phyloP scores from a whole-genome alignment of 2,329 filamentous ascomycete genomes.

The Venturia nashicola region DNA sequence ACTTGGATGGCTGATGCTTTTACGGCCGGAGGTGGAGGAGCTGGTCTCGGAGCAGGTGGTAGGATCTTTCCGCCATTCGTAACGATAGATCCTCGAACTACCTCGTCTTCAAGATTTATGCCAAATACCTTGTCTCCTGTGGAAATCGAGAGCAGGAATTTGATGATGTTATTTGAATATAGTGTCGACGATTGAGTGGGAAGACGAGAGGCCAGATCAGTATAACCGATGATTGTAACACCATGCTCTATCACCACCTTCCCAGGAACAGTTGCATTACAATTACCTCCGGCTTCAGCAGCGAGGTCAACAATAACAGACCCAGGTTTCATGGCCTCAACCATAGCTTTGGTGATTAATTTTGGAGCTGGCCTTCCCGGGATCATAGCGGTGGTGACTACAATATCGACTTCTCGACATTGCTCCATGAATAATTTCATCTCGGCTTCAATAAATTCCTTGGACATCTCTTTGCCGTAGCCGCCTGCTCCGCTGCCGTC shows the following conservation, averaged over 20 bases:
- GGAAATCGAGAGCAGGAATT: slow-evolving; percentile 70
- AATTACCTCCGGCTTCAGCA: slow-evolving; percentile 79
- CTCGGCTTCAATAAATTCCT: slow-evolving; percentile 83
- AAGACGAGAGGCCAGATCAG: slow-evolving; percentile 73
- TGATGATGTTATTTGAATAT: slow-evolving; percentile 90
- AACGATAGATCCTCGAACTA: slow-evolving; percentile 74
- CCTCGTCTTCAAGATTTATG: slow-evolving; percentile 70
- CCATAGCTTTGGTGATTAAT: slow-evolving; percentile 69
- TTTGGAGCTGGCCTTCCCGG: slow-evolving; percentile 74
- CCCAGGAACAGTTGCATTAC: slow-evolving; percentile 66
- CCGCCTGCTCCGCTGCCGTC: slow-evolving; percentile 75
- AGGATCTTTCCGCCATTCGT: slow-evolving; percentile 66
- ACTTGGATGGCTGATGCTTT: slow-evolving; percentile 42
- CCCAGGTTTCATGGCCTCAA: slow-evolving; percentile 78
- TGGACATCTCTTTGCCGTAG: slow-evolving; percentile 89
- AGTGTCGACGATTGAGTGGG: slow-evolving; percentile 82
- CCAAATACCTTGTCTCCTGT: slow-evolving; percentile 69
- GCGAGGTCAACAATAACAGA: slow-evolving; percentile 82
- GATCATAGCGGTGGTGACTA: slow-evolving; percentile 86
- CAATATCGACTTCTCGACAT: slow-evolving; percentile 77
- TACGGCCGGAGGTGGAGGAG: slow-evolving; percentile 41
- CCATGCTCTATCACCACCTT: slow-evolving; percentile 60
- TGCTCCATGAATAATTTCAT: slow-evolving; percentile 89
- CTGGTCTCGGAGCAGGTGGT: slow-evolving; percentile 60
- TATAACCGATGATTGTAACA: slow-evolving; percentile 80